Base-by-base conservation (phyloP, 1,284 basidiomycete genomes). In the Rugosomyces carneus region DNA sequence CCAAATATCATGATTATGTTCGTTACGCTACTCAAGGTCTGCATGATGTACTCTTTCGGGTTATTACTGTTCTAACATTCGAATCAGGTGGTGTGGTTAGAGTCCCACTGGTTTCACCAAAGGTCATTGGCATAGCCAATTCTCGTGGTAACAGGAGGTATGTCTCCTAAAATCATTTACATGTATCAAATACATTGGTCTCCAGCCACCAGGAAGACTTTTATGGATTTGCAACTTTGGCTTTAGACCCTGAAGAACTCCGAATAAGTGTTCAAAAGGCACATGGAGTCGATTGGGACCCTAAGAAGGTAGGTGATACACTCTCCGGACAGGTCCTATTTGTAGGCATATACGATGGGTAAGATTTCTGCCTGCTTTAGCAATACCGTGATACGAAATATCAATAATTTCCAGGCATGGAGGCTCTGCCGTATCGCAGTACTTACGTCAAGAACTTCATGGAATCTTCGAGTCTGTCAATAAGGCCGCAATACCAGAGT, bases 271-370 rank as follows among this genome's bases (percentile, higher is more conserved):
- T 87, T 39, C 80, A 82, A 57, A 80, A 79, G 53, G 63, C 68
- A 23, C 73, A 83, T 45, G 71, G 71, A 23, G 62, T 84, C 39
- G 76, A 84, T 44, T 93, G 91, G 91, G 73, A 88, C 53, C 80
- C 84, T 0, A 62, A 69, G n/a, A 62, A 60, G 15, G 69, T 79
- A 4, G 76, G 73, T n/a, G 72, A 80, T 36, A 62, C 71, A 0
- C 67, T 88, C 29, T 73, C 84, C 3, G 67, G 78, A n/a, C 90
- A 94, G 63, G 84, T 84, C 4, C 74, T 89, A 2, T 91, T 87
- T 55, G 81, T 92, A 35, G 92, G 90, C 13, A 84, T 95, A 46
- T 95, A 90, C 62, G 92, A 94, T 50, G 92, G 92, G 89, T 89
- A 57, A 48, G 76, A 23, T 44, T 43, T 20, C 34, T 37, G 15